Evolutionary conservation across 345 rosid species (phyloP), one percentile per base, ranked within the genome.

Genomic region (Reutealis trisperma): DNA sequence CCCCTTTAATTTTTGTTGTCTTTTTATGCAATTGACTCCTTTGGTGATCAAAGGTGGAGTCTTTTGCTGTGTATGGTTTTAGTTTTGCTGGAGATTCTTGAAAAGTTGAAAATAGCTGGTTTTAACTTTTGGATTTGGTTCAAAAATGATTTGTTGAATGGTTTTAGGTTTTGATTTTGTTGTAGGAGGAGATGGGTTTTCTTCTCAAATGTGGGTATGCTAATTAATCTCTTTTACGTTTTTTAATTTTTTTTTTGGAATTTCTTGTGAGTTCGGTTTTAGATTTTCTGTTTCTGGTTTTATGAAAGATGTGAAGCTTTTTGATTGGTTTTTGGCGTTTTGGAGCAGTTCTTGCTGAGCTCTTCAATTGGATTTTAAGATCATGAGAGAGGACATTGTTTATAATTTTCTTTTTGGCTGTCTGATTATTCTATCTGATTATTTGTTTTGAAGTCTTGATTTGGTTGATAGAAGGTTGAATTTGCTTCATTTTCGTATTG

Each of bases 31-130:
- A 15, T 70, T 25, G 8, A 54, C 24, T 70, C 71, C 11, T 21
- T 59, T 24, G 21, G 24, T 62, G 55, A 58, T 55, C 47, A 42
- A 25, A 71, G 49, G 8, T 41, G 54, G n/a, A 67, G 72, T 22
- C 58, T 78, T 73, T 69, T 75, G 64, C 66, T 72, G 80, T 71
- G 75, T 78, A 62, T 76, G 32, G 41, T 78, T 83, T 69, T 61
- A 73, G 65, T 79, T 70, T 76, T 77, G 51, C 21, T 6, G 25
- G 52, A 66, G 70, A 66, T 16, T 0, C 47, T 18, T 54, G 8
- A 64, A 59, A 58, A 72, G 66, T 22, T 75, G 76, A 65, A 77
- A 32, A 57, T 67, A 67, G 67, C 2, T 11, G 64, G 68, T 71
- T 71, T 42, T 69, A 10, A 52, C 6, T 37, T 49, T 55, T 78